phyloP scores from a whole-genome alignment of 2,329 filamentous ascomycete species.

The Talaromyces sp. region DNA sequence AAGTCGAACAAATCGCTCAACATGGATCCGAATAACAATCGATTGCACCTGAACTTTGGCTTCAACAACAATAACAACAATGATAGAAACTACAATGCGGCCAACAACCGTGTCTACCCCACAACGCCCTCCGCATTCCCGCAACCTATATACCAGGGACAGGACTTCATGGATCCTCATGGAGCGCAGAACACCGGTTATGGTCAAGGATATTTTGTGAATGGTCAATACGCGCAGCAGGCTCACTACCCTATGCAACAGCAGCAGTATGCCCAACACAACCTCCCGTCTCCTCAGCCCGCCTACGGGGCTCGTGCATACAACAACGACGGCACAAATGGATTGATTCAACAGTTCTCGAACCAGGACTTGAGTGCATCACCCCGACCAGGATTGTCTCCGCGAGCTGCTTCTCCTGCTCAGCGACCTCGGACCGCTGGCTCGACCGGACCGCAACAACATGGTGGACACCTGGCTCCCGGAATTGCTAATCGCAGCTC shows the following conservation, averaged over 20 bases:
- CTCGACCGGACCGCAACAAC: conserved; percentile 52
- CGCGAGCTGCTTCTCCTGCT: conserved; percentile 64
- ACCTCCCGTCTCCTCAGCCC: conserved; percentile 55
- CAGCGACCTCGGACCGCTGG: conserved; percentile 84
- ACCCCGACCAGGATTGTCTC: conserved; percentile 67
- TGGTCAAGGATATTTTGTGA: conserved; percentile 59
- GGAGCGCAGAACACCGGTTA: conserved; percentile 38
- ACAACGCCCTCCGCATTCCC: conserved; percentile 95
- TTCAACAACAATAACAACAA: conserved; percentile 41
- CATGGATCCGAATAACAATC: conserved; percentile 64
- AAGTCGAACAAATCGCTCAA: conserved; percentile 32
- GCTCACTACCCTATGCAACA: conserved; percentile 30
- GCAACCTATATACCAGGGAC: conserved; percentile 72
- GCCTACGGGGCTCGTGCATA: conserved; percentile 50
- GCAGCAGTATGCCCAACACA: conserved; percentile 52
- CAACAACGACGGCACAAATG: conserved; percentile 77
- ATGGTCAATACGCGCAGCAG: conserved; percentile 51
- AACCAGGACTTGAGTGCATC: conserved; percentile 85
- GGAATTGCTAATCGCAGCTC: conserved; percentile 57
- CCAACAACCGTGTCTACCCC: conserved; percentile 69
- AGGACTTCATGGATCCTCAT: conserved; percentile 57
- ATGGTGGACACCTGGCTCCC: conserved; percentile 67
- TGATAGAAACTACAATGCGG: conserved; percentile 61
- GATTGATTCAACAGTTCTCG: conserved; percentile 91
- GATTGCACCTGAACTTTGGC: conserved; percentile 48